Base-by-base conservation (phyloP, 208 protist genomes). In the Trypanosoma lewisi region DNA sequence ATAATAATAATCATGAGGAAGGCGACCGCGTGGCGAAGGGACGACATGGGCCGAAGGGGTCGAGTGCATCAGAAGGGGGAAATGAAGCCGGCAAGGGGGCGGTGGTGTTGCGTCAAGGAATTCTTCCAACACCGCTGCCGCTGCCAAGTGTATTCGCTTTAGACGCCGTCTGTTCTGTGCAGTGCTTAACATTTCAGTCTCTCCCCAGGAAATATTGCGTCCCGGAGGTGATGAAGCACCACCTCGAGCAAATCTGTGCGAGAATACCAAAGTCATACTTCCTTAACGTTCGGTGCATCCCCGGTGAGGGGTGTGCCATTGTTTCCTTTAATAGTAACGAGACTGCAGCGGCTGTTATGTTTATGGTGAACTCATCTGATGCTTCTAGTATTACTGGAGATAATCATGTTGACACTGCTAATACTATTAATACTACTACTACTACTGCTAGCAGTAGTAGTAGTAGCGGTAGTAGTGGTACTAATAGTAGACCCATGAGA, bases 261-360 rank as follows among this genome's bases (percentile, higher is more conserved):
- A 31, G 66, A 52, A 65, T 72, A 61, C 66, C 66, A 5, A 56
- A 63, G 39, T 45, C 66, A 19, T 63, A 33, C 21, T 72, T 64
- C 34, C 34, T 72, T n/a, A 72, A 65, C 23, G 41, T 72, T 0
- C 45, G 36, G n/a, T 72, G 66, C 44, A 25, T 66, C 27, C 57
- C 56, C 8, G 31, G 9, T 44, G 51, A 72, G 39, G 17, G 50
- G 12, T 36, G 34, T 36, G 66, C 58, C 8, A 64, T 72, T 64
- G 66, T 65, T 5, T 72, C 66, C 27, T 65, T 72, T 50, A 60
- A 60, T 37, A 72, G 39, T 21, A 72, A 72, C 4, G 58, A 59
- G 33, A 55, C 51, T 3, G 66, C 66, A 11, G 66, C 66, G 8
- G 44, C 50, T 25, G 66, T 72, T 25, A 58, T 60, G 41, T 63